These are phyloP conservation scores for Penicillium pulvis DNA, from an alignment of 495 filamentous ascomycete species.

Conservation along the genomic window DNA sequence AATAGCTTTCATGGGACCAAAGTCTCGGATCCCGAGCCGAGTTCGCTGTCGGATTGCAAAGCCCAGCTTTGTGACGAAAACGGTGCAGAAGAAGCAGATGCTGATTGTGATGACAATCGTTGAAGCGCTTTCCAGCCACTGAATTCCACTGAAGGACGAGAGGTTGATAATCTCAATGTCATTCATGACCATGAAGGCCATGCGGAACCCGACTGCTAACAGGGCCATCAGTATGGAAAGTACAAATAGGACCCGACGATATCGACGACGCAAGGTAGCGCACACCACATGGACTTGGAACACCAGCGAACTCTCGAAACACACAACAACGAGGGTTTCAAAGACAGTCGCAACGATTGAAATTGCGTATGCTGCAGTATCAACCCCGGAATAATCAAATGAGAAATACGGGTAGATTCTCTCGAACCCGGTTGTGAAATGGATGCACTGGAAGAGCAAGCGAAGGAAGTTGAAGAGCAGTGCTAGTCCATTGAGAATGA, in stretches of 20 bases:
- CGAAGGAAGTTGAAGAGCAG: constrained; percentile 63
- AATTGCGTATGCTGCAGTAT: constrained; percentile 45
- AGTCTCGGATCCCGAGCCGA: constrained; percentile 58
- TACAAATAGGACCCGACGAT: constrained; percentile 45
- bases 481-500: constrained; percentile 63
- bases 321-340: constrained; percentile 58
- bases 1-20: constrained; percentile 69
- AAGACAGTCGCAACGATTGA: constrained; percentile 57
- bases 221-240: constrained; percentile 57
- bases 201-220: constrained; percentile 59
- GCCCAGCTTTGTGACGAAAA: constrained; percentile 74
- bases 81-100: constrained; percentile 72
- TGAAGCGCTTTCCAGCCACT: constrained; percentile 53
- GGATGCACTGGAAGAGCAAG: constrained; percentile 58
- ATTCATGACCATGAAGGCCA: constrained; percentile 60
- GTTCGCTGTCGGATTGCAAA: constrained; percentile 59
- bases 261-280: constrained; percentile 44
- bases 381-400: constrained; percentile 57
- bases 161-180: constrained; percentile 49
- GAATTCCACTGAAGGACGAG: constrained; percentile 10
- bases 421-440: constrained; percentile 59
- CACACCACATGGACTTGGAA: constrained; percentile 72
- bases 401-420: constrained; percentile 61
- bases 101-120: constrained; percentile 61
- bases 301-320: constrained; percentile 66